phyloP scores from a whole-genome alignment of 2,329 filamentous ascomycete genomes.

The Penicillium freii region DNA sequence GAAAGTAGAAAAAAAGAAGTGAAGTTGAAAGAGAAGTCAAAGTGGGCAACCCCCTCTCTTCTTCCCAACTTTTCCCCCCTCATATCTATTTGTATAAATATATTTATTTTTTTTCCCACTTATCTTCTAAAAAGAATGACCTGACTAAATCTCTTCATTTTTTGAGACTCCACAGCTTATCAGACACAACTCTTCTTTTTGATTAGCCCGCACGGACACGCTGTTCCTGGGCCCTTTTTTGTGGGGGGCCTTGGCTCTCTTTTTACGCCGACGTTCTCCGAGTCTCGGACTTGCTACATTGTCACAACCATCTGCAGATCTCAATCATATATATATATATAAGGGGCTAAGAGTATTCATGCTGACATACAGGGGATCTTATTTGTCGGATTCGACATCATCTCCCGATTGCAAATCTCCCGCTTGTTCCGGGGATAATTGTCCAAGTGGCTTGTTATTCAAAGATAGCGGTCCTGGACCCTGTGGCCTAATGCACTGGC shows the following conservation, averaged over 20 bases:
- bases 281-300: background rate
- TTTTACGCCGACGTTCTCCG: background rate
- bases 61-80: background rate
- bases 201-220: conserved; percentile 12
- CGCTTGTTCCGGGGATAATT: background rate
- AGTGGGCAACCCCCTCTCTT: background rate
- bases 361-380: background rate
- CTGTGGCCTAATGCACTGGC: background rate
- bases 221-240: background rate
- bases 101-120: conserved; percentile 19
- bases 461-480: background rate
- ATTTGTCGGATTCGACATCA: background rate
- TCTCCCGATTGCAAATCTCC: background rate
- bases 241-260: background rate
- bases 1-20: background rate
- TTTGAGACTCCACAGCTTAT: conserved; percentile 34
- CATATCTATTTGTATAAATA: background rate
- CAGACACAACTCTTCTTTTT: conserved; percentile 9
- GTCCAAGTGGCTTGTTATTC: background rate
- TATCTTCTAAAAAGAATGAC: conserved; percentile 7
- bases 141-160: conserved; percentile 6
- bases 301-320: background rate
- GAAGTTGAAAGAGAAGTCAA: background rate
- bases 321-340: background rate
- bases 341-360: background rate